phyloP scores from a whole-genome alignment of 2,329 filamentous ascomycete species.

The Fusarium denticulatum region DNA sequence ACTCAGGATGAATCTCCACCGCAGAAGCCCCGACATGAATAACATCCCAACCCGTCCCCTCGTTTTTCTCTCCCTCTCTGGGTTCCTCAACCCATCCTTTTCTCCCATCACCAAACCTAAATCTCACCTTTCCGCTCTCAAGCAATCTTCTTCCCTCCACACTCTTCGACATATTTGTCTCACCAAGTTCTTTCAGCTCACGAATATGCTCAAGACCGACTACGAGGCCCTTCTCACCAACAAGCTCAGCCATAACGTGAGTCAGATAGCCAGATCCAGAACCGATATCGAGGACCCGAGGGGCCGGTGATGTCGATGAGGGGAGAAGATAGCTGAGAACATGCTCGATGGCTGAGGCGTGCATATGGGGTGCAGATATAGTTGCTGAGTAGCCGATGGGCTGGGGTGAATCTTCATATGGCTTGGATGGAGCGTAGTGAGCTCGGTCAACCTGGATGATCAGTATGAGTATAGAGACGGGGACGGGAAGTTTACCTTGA shows the following conservation, averaged over 20 bases:
- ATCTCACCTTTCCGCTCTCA: conserved; percentile 71
- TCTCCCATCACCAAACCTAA: conserved; percentile 79
- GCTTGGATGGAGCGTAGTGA: conserved; percentile 76
- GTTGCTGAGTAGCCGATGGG: conserved; percentile 65
- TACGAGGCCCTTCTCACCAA: conserved; percentile 63
- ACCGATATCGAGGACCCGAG: conserved; percentile 76
- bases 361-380: conserved; percentile 71
- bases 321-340: conserved; percentile 58
- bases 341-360: conserved; percentile 63
- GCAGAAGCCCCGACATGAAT: conserved; percentile 96
- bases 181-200: conserved; percentile 69
- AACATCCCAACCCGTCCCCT: conserved; percentile 78
- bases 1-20: conserved; percentile 72
- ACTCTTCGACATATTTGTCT: conserved; percentile 73
- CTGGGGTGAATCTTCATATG: conserved; percentile 73
- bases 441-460: conserved; percentile 79
- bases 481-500: conserved; percentile 61
- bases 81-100: conserved; percentile 65
- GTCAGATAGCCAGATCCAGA: conserved; percentile 86
- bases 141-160: conserved; percentile 68
- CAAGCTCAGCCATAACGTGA: conserved; percentile 84
- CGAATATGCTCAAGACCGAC: conserved; percentile 80
- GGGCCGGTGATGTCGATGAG: conserved; percentile 45
- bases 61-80: conserved; percentile 57
- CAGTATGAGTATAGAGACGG: neutral